phyloP scores from a whole-genome alignment of 495 filamentous ascomycete species.

The Chaetomium fimeti region DNA sequence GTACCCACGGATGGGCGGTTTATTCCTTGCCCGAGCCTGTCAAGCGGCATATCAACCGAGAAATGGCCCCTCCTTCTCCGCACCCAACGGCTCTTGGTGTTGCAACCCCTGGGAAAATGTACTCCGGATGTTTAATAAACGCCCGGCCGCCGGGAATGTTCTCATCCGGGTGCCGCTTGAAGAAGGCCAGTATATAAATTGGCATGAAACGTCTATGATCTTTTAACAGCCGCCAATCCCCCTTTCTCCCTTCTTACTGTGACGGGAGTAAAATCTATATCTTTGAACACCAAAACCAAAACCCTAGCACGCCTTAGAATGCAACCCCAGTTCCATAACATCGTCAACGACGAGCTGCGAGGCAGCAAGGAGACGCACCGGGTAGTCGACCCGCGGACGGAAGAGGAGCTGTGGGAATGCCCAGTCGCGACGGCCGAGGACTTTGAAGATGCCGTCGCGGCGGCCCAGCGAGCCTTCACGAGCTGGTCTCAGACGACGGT shows the following conservation, averaged over 20 bases:
- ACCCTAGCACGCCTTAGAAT: too few relatives aligned
- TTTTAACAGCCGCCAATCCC: background rate
- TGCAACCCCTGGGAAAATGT: background rate
- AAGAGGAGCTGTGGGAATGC: conserved; percentile 47
- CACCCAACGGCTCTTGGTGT: background rate
- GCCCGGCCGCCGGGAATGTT: background rate
- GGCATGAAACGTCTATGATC: background rate
- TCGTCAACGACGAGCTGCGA: conserved; percentile 48
- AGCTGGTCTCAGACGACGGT: conserved; percentile 44
- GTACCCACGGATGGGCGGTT: too few relatives aligned
- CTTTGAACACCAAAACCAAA: too few relatives aligned
- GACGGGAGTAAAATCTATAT: too few relatives aligned
- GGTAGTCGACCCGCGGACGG: conserved; percentile 49
- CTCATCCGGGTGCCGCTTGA: background rate
- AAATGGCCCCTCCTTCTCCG: conserved; percentile 14
- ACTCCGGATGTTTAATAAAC: conserved; percentile 14
- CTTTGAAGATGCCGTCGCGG: conserved; percentile 52
- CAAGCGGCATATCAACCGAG: background rate
- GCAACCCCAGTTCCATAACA: conserved; percentile 45
- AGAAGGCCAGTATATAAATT: background rate
- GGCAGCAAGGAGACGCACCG: conserved; percentile 36
- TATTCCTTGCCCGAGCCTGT: background rate
- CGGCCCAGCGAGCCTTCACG: conserved; percentile 47
- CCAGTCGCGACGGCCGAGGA: conserved; percentile 46
- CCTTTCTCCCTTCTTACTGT: background rate